Conservation (phyloP, 2,329 filamentous ascomycete genomes). For the Graphium sp. region DNA sequence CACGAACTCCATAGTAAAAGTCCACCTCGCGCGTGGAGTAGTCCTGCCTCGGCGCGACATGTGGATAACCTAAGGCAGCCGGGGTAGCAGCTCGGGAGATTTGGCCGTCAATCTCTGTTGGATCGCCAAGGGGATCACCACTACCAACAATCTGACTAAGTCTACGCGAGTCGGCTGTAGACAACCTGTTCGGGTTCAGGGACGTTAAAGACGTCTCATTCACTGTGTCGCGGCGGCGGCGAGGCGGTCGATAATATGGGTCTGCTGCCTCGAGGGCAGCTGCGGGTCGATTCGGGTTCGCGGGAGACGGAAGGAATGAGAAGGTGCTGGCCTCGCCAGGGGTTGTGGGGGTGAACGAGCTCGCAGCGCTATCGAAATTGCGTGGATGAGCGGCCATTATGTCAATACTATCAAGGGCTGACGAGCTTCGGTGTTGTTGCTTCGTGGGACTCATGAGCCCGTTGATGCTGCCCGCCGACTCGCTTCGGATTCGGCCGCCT, state of each 20-base stretch:
- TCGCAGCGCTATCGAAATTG: conserved; percentile 36
- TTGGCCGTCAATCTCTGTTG: conserved; percentile 21
- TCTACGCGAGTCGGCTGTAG: conserved; percentile 16
- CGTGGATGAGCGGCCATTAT: conserved; percentile 23
- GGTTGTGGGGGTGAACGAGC: conserved; percentile 57
- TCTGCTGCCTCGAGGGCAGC: conserved; percentile 41
- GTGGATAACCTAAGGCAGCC: no score
- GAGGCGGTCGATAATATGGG: conserved; percentile 78
- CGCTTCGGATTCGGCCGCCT: conserved; percentile 38
- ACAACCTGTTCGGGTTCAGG: conserved; percentile 14
- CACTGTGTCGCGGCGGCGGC: conserved; percentile 50
- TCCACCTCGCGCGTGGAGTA: conserved; percentile 92
- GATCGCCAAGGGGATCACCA: conserved; percentile 15
- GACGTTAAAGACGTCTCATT: conserved; percentile 16
- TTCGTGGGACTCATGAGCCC: conserved; percentile 24
- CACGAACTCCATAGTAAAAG: conserved; percentile 88
- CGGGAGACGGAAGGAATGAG: conserved; percentile 50
- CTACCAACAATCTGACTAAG: conserved; percentile 18
- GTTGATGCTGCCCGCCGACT: conserved; percentile 42
- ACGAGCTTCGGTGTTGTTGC: conserved; percentile 32
- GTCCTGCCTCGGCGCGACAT: conserved; percentile 49
- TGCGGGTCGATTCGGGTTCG: conserved; percentile 24
- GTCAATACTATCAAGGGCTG: conserved; percentile 34
- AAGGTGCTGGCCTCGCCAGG: conserved; percentile 53
- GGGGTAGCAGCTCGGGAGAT: conserved; percentile 25